Evolutionary conservation across 139 green algal species (phyloP), one percentile per base, ranked within the genome.

Genomic region (Eudorina sp.): DNA sequence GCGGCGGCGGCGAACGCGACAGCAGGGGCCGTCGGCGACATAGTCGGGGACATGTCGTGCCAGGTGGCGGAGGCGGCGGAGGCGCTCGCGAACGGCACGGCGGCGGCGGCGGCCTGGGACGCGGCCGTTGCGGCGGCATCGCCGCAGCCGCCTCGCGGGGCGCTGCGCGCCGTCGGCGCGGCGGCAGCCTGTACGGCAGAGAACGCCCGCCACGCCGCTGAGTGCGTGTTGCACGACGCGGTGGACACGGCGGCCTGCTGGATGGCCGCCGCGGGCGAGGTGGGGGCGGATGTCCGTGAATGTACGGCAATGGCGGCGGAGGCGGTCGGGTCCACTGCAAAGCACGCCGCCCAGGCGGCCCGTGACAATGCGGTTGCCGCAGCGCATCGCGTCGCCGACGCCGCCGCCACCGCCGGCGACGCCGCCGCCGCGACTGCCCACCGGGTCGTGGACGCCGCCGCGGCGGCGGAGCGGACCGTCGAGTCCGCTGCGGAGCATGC

Each of bases 171-270:
- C 19, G 53, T 83, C 16, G 75, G 75, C 14, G 75, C 75, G 29
- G 75, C 75, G 29, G 75, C n/a, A 2, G 51, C 31, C 19, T 83
- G 75, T 41, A 83, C 75, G 45, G 46, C 75, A 70, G 75, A 69
- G 36, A 83, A 83, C 36, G 51, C 48, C n/a, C 51, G 75, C 14
- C 14, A 83, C 48, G 75, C 75, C 14, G 46, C 34, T 11, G 34
- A 43, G 27, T 83, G 75, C 31, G 75, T 83, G 7, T 21, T 48
- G 45, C 48, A 51, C 31, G 75, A 48, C 34, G 75, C 48, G 2
- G 75, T 43, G 1, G 75, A 83, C 48, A 70, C 48, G 41, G 51
- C 75, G 0, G 75, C 75, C 1, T 83, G 75, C 75, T 83, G 75
- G 75, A 27, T 31, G 19, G 75, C 48, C 31, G 75, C 75, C 51